Evolutionary conservation across 2,329 filamentous ascomycete species (phyloP), one percentile per base, ranked within the genome.

Genomic region (Corinectria fuckeliana): DNA sequence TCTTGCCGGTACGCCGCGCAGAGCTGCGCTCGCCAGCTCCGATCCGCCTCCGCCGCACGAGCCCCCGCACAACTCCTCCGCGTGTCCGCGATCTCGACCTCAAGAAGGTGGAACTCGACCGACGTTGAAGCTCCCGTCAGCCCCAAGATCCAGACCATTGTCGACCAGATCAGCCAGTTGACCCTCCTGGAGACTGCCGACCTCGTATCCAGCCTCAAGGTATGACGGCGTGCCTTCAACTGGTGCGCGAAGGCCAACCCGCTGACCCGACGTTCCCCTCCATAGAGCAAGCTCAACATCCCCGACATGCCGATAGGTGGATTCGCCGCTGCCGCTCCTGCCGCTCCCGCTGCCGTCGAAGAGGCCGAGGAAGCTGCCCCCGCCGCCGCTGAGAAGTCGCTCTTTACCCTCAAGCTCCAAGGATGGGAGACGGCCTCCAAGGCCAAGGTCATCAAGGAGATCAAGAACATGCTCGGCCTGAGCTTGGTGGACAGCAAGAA

Each of bases 401-500:
- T 99, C 63, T 99, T 99, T 86, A 97, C 91, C 77, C 80, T 99
- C 67, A 98, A 97, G 83, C 88, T 99, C 64, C 85, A 91, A 78
- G 90, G 90, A 32, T 96, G 98, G 76, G 96, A 99, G 52, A 85
- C 93, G 25, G 85, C 81, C 50, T 82, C 94, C 66, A 99, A 99
- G 85, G 93, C 96, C 72, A 99, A 99, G 90, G 84, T 99, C 72
- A 99, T 99, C 86, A 99, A 99, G 87, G 95, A 99, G 84, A 86
- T 99, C 82, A 99, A 99, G 88, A 89, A 88, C 74, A 85, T 99
- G 87, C 83, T 99, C 61, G 95, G 95, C 41, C 81, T 99, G 75
- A 96, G 91, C 77, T 85, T 99, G 82, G 96, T 99, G 70, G 95
- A 99, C 80, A 96, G 92, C 82, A 99, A 99, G 90, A 99, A 99